Evolutionary conservation across 495 filamentous ascomycete species (phyloP), one percentile per base, ranked within the genome.

Genomic region (Neurospora sp.): DNA sequence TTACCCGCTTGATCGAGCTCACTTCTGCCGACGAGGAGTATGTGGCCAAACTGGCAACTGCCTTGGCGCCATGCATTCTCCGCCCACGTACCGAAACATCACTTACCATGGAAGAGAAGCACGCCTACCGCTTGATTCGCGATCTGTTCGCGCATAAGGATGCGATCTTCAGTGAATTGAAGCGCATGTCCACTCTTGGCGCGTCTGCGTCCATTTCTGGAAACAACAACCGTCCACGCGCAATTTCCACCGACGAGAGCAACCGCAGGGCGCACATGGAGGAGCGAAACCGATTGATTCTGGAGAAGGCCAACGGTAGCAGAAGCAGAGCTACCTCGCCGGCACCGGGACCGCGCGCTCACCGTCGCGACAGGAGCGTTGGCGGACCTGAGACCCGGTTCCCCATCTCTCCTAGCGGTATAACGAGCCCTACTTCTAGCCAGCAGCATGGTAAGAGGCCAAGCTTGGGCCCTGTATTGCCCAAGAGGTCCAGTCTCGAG

Each of bases 71-170:
- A 37, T 97, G 94, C 73, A 88, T 99, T 76, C 88, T 99, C 24
- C 92, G 96, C 15, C 96, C 96, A 19, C 91, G 91, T 71, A 86
- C 85, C 13, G 93, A 98, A 75, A 96, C 89, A 42, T 94, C 92
- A 45, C 87, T 99, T 39, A 97, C 94, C 3, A 94, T 97, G 90
- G 91, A 97, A 77, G 96, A 99, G 83, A 93, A 92, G 71, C 95
- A 95, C 83, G 91, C 90, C 74, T 97, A 94, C 83, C 94, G 96
- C 69, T 88, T 99, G 69, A 89, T 98, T 71, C 92, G 94, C 62
- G 96, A 99, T 79, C 88, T 99, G 24, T 95, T 99, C 77, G 89
- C 91, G 4, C 91, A 98, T 82, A 98, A 98, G 80, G 93, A 97
- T 74, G 86, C 90, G 70, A 97, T 99, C 79, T 99, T 99, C 80